Percentiles rank a stretch among this genome's conserved stretches.
Evolutionary conservation across 495 filamentous ascomycete species (phyloP).

Genomic region (Umbilicaria muhlenbergii): DNA sequence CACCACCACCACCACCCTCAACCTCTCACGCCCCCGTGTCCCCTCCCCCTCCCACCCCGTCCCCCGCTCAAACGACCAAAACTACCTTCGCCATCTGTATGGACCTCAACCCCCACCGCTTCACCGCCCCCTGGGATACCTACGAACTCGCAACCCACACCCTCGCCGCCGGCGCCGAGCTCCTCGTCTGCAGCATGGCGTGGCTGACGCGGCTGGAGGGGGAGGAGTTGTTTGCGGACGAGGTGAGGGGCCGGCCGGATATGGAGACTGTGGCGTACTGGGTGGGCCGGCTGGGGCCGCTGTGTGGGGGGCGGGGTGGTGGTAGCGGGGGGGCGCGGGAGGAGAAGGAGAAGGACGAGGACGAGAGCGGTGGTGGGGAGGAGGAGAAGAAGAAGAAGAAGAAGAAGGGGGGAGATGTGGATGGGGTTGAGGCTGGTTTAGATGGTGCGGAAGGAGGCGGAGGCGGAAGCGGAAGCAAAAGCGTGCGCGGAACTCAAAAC

Average conservation of each 20-base stretch:
- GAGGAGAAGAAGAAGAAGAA: constrained; percentile 7
- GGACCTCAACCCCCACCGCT: constrained; percentile 58
- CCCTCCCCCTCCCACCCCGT: neutral
- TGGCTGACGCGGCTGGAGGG: constrained; percentile 52
- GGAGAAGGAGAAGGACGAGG: constrained; percentile 11
- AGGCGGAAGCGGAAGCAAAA: neutral
- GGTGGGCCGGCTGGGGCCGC: constrained; percentile 65
- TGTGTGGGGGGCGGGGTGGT: constrained; percentile 20
- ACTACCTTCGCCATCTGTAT: constrained; percentile 82
- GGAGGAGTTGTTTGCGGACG: constrained; percentile 26
- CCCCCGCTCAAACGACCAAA: constrained; percentile 11
- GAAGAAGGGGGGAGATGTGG: too few species aligned
- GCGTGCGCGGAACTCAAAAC: constrained; percentile 5
- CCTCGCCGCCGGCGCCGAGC: constrained; percentile 44
- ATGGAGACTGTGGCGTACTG: constrained; percentile 77
- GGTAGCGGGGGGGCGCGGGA: neutral
- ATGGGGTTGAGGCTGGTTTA: too few species aligned
- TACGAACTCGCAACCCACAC: constrained; percentile 81
- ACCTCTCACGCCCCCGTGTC: neutral
- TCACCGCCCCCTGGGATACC: constrained; percentile 56
- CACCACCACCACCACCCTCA: too few species aligned
- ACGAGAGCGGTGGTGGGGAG: neutral
- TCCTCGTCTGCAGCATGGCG: constrained; percentile 77
- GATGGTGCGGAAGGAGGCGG: too few species aligned
- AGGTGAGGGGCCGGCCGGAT: constrained; percentile 43